Conservation (phyloP, 2,329 filamentous ascomycete species). For the Ophiocordyceps sinensis region DNA sequence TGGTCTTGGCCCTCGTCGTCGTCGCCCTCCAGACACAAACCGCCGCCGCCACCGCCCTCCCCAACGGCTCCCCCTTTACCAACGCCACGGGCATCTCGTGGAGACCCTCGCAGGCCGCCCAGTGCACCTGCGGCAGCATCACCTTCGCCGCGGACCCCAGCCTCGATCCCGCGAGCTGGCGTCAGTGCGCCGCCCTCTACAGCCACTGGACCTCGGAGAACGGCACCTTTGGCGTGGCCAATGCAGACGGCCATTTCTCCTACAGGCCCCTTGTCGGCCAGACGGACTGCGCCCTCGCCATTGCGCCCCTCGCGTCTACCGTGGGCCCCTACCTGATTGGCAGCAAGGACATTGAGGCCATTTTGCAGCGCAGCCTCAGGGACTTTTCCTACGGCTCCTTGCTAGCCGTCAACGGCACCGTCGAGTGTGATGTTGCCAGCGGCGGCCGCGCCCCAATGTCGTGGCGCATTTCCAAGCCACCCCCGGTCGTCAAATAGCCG, state of each 20-base stretch:
- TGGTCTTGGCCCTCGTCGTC: neutral
- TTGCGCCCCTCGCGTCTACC: constrained; percentile 8
- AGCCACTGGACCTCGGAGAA: constrained; percentile 14
- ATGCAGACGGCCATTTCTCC: constrained; percentile 4
- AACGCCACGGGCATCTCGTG: constrained; percentile 10
- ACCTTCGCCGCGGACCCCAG: constrained; percentile 9
- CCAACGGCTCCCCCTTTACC: constrained; percentile 1
- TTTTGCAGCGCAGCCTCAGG: constrained; percentile 8
- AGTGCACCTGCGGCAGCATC: constrained; percentile 12
- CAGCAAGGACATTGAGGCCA: constrained; percentile 9
- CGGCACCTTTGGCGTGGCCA: constrained; percentile 14
- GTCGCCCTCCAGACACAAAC: neutral
- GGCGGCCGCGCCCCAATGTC: constrained; percentile 7
- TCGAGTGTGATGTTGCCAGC: constrained; percentile 6
- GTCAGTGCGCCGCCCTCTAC: constrained; percentile 15
- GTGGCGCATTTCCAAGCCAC: constrained; percentile 11
- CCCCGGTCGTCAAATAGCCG: neutral
- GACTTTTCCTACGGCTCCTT: constrained; percentile 7
- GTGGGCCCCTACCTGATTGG: constrained; percentile 9
- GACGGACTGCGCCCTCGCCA: constrained; percentile 12
- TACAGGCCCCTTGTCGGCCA: constrained; percentile 10
- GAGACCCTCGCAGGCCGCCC: constrained; percentile 9
- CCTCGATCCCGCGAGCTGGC: constrained; percentile 14
- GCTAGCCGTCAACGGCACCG: constrained; percentile 8
- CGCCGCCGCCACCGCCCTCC: constrained; percentile 1